A percentile compares a stretch with the other conserved stretches of the same genome.
Evolutionary conservation across 2,329 filamentous ascomycete genomes (phyloP).

Genomic region (Hymenoscyphus occultus): DNA sequence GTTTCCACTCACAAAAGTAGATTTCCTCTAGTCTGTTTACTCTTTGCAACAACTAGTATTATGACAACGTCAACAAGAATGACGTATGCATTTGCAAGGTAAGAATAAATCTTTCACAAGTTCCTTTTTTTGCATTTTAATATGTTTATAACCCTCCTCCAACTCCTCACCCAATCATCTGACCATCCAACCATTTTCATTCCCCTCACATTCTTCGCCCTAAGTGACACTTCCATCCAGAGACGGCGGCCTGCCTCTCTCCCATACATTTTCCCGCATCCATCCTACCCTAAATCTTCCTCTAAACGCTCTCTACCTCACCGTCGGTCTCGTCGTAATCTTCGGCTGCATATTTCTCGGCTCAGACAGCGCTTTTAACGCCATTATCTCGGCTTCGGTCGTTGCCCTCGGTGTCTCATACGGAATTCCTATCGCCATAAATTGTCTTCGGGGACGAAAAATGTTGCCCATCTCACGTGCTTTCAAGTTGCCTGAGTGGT

Average conservation of each 20-base stretch:
- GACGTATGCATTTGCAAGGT: conserved; percentile 60
- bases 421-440: conserved; percentile 68
- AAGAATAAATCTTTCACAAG: no score
- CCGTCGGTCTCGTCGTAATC: conserved; percentile 57
- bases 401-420: conserved; percentile 71
- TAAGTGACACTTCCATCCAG: background rate
- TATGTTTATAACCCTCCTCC: background rate
- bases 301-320: conserved; percentile 63
- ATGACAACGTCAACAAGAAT: conserved; percentile 66
- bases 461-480: conserved; percentile 58
- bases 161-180: background rate
- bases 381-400: conserved; percentile 67
- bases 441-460: conserved; percentile 62
- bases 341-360: conserved; percentile 70
- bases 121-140: conserved; percentile 38
- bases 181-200: no score
- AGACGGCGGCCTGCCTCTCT: background rate
- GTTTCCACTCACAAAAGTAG: conserved; percentile 15
- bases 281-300: conserved; percentile 61
- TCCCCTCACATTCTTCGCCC: no score
- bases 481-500: conserved; percentile 51
- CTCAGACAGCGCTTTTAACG: conserved; percentile 65
- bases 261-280: conserved; percentile 51
- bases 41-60: conserved; percentile 61
- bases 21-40: conserved; percentile 61